Conservation (phyloP, 225 moss, liverwort and hornwort species). For the Asterella californica region DNA sequence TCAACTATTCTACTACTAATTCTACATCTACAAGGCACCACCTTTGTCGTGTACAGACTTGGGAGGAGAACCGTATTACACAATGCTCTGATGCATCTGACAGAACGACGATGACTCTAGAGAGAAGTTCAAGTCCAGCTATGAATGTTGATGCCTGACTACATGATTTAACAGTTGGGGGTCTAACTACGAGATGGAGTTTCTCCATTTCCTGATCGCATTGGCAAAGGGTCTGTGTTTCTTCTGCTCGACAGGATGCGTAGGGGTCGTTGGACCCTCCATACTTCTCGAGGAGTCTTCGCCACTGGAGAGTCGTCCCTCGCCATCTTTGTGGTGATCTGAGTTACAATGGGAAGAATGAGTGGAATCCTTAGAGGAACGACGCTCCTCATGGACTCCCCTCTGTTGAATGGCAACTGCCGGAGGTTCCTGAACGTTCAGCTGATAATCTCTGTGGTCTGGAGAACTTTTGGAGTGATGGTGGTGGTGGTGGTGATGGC, state of each 20-base stretch:
- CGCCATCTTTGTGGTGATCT: constrained; percentile 18
- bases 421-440: constrained; percentile 9
- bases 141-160: neutral
- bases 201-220: constrained; percentile 47
- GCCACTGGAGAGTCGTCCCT: constrained; percentile 25
- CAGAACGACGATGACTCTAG: neutral
- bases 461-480: neutral
- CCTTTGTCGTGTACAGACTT: neutral
- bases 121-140: neutral
- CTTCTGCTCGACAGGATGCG: constrained; percentile 34
- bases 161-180: neutral
- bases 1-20: neutral
- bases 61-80: constrained; percentile 3
- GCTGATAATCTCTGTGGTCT: constrained; percentile 6
- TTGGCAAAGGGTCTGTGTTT: constrained; percentile 36
- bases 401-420: neutral
- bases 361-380: neutral
- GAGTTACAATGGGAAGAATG: constrained; percentile 2
- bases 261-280: constrained; percentile 41
- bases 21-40: neutral
- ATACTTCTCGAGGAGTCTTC: constrained; percentile 39
- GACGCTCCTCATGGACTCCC: constrained; percentile 11
- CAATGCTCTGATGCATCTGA: constrained; percentile 1
- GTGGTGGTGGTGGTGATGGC: neutral
- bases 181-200: constrained; percentile 39